Percentiles rank a stretch among this genome's conserved stretches.
phyloP scores from a whole-genome alignment of 257 asterid genomes.

The Solanum phureja region DNA sequence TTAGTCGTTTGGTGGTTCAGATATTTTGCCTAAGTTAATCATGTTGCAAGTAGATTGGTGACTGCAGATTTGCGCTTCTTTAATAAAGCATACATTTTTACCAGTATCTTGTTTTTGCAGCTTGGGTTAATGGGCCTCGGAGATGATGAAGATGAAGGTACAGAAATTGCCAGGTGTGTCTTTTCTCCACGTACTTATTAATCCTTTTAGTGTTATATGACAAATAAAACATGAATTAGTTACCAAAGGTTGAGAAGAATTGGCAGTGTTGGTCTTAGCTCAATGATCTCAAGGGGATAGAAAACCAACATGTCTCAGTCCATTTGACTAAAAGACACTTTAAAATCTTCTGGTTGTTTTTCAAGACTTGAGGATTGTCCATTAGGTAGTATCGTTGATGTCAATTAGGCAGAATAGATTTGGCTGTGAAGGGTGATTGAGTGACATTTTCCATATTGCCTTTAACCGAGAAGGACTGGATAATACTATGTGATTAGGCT shows the following conservation, averaged over 20 bases:
- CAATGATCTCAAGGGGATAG: not conserved
- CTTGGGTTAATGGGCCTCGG: constrained; percentile 63
- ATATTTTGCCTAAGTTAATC: not conserved
- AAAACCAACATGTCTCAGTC: not conserved
- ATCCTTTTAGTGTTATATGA: not conserved
- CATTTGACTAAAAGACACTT: not conserved
- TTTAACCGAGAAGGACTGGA: not conserved
- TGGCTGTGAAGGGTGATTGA: not conserved
- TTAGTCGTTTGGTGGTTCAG: not conserved
- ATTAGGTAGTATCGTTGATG: not conserved
- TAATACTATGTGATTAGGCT: not conserved
- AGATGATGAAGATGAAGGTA: constrained; percentile 31
- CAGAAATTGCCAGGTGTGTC: constrained; percentile 51
- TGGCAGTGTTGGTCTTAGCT: not conserved
- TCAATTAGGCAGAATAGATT: not conserved
- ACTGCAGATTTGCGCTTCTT: constrained; percentile 5
- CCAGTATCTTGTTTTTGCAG: constrained; percentile 26
- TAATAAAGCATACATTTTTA: not conserved
- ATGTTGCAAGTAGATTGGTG: constrained; percentile 1
- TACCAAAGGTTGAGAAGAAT: not conserved
- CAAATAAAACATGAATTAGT: not conserved
- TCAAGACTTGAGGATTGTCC: not conserved
- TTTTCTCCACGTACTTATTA: not conserved
- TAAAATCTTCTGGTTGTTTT: not conserved
- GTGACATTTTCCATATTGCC: not conserved